phyloP scores from a whole-genome alignment of 176 grass and related monocot species.

The Luzula sylvatica region DNA sequence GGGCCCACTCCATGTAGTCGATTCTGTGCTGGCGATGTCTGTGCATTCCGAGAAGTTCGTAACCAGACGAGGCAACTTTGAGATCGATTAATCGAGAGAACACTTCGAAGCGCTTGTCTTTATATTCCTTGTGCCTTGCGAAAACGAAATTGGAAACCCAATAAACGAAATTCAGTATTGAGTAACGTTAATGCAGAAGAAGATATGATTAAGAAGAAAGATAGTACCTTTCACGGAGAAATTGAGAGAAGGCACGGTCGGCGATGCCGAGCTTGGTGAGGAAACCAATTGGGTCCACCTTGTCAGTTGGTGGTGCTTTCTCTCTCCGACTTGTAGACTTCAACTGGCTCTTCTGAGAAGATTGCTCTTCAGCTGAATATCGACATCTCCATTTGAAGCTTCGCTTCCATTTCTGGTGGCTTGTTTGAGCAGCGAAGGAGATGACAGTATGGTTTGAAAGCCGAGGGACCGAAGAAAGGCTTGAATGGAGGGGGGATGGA shows the following conservation, averaged over 20 bases:
- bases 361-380: too few relatives aligned
- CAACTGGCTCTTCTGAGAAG: too few relatives aligned
- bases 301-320: not conserved
- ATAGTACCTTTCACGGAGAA: slow-evolving; percentile 70
- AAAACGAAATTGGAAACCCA: slow-evolving; percentile 9
- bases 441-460: too few relatives aligned
- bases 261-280: slow-evolving; percentile 28
- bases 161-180: not conserved
- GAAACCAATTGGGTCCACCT: slow-evolving; percentile 39
- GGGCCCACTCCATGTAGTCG: slow-evolving; percentile 97
- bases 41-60: slow-evolving; percentile 86
- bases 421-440: too few relatives aligned
- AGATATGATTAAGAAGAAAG: not conserved
- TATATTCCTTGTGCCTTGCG: slow-evolving; percentile 67
- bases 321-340: too few relatives aligned
- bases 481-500: too few relatives aligned
- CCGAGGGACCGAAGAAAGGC: too few relatives aligned
- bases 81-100: slow-evolving; percentile 80
- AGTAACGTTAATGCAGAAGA: not conserved
- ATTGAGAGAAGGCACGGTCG: slow-evolving; percentile 66
- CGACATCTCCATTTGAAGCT: too few relatives aligned
- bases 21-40: slow-evolving; percentile 59
- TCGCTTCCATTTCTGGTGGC: too few relatives aligned
- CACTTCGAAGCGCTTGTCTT: slow-evolving; percentile 66
- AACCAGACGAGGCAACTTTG: slow-evolving; percentile 72